Conservation (phyloP, 257 asterid species). For the Nicotiana noctiflora region DNA sequence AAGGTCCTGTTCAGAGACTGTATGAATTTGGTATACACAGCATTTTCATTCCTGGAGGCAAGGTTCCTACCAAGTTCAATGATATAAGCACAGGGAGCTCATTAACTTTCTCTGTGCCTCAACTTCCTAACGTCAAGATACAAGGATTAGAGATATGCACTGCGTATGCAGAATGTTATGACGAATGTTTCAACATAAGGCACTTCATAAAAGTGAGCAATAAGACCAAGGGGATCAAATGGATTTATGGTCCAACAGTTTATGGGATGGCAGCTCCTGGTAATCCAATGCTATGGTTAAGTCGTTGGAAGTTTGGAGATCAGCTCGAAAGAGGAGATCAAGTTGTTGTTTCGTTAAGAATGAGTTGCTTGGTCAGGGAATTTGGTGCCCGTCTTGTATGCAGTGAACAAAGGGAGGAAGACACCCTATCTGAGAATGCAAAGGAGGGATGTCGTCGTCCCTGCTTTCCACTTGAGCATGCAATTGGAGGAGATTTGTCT, state of each 20-base stretch:
- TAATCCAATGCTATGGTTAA: constrained; percentile 11
- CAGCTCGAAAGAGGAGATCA: constrained; percentile 9
- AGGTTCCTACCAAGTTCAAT: constrained; percentile 9
- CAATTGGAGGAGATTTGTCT: constrained; percentile 10
- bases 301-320: constrained; percentile 5
- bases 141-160: constrained; percentile 4
- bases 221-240: constrained; percentile 7
- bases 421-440: not conserved
- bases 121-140: not conserved
- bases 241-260: constrained; percentile 7
- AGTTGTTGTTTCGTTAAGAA: not conserved
- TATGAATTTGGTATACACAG: constrained; percentile 12
- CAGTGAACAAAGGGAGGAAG: not conserved
- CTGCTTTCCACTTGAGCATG: not conserved
- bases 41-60: constrained; percentile 6
- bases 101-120: constrained; percentile 3
- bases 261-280: not conserved
- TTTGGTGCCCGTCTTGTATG: not conserved
- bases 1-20: constrained; percentile 10
- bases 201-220: constrained; percentile 6
- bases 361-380: constrained; percentile 1
- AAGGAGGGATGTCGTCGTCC: not conserved
- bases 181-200: not conserved
- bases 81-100: not conserved
- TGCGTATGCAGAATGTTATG: not conserved